Base-by-base conservation (phyloP, 2,329 filamentous ascomycete genomes). In the Stagonosporopsis chrysanthemi region DNA sequence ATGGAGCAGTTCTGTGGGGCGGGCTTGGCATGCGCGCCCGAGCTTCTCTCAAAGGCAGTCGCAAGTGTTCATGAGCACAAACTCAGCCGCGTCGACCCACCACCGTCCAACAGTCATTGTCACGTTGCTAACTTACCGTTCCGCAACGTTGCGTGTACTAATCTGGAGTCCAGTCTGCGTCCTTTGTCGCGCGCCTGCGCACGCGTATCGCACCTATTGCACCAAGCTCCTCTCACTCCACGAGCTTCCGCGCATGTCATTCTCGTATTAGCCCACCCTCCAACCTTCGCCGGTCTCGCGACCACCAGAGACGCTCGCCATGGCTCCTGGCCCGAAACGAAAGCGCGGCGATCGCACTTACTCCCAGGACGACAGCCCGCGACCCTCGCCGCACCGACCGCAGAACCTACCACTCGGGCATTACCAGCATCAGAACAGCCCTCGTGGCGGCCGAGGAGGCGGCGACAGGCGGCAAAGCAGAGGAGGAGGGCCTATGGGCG, bases 281-380 rank as follows among this genome's bases (percentile, higher is more conserved):
- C 43, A 55, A 60, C 61, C 65, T 62, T 52, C 61, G 52, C 63
- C 58, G 65, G 68, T 63, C 69, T 70, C 65, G 66, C 64, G 58
- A 61, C 61, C 58, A 44, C 66, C 62, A 66, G 64, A 69, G 63
- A 59, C 67, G 67, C 65, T 71, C 62, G 71, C 29, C 39, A 86
- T 86, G 84, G 78, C 82, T 73, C 82, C 81, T 63, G 75, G 74
- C 62, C 77, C 78, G 51, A 88, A 88, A 79, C 80, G 85, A 61
- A 87, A 87, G 79, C 79, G 82, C 56, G 73, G 76, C 31, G 81
- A 83, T 44, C 75, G 79, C 60, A 76, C 72, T 43, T 77, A 74
- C 56, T 77, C 79, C 14, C 73, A 80, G 47, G 79, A 82, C 40
- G 69, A 72, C 49, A 73, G 72, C 62, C 64, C 72, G 17, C 71